phyloP scores from a whole-genome alignment of 495 filamentous ascomycete species.

The Tuber borchii region DNA sequence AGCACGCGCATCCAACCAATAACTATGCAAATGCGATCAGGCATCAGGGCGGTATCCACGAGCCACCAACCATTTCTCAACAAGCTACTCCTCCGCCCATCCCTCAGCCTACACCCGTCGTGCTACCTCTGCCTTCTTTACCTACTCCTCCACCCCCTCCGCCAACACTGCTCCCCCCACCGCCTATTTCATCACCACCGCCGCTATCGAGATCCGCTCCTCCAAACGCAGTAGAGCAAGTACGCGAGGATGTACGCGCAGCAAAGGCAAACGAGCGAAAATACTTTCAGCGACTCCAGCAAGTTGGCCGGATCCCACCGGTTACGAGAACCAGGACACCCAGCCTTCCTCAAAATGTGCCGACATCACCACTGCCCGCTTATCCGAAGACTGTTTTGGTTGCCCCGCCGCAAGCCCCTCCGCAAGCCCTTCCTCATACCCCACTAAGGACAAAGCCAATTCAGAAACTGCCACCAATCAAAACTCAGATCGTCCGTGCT shows the following conservation, averaged over 20 bases:
- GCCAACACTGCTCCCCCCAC: constrained; percentile 6
- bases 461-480: constrained; percentile 33
- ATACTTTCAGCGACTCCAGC: constrained; percentile 42
- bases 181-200: constrained; percentile 32
- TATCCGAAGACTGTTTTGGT: constrained; percentile 5
- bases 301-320: constrained; percentile 77
- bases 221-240: constrained; percentile 19
- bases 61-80: constrained; percentile 51
- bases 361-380: background rate
- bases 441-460: constrained; percentile 14
- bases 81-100: constrained; percentile 40
- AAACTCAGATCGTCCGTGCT: constrained; percentile 24
- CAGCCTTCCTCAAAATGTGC: constrained; percentile 2
- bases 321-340: constrained; percentile 5
- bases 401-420: background rate
- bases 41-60: constrained; percentile 44
- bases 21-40: constrained; percentile 37
- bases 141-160: constrained; percentile 38
- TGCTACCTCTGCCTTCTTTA: constrained; percentile 36
- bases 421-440: constrained; percentile 2
- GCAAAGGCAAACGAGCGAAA: constrained; percentile 39
- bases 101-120: constrained; percentile 45
- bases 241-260: constrained; percentile 30
- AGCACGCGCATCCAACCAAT: constrained; percentile 12
- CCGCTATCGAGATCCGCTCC: constrained; percentile 32